Percentiles rank a stretch among this genome's conserved stretches.
phyloP scores from a whole-genome alignment of 768 basidiomycete species.

The Suillus sp. region DNA sequence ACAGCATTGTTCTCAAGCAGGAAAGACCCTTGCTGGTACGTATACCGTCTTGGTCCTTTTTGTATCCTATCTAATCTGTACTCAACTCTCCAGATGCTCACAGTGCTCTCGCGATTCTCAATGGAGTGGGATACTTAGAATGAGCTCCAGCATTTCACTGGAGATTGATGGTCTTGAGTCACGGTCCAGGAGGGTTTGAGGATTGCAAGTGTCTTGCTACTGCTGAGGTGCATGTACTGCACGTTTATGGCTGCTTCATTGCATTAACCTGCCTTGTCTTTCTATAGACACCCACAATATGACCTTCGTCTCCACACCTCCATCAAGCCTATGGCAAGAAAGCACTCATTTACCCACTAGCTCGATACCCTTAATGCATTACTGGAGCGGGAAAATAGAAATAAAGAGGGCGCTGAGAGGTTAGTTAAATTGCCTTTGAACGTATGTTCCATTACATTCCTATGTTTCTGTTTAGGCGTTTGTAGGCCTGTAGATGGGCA shows the following conservation, averaged over 20 bases:
- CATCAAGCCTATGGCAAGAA: background rate
- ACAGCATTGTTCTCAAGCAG: slow-evolving; percentile 91
- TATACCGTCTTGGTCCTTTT: slow-evolving; percentile 3
- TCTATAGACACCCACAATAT: too few species aligned
- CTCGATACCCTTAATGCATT: slow-evolving; percentile 67
- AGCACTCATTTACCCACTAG: slow-evolving; percentile 37
- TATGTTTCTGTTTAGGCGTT: too few species aligned
- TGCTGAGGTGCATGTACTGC: too few species aligned
- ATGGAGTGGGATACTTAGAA: too few species aligned
- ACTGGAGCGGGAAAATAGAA: slow-evolving; percentile 74
- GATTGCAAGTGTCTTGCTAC: too few species aligned
- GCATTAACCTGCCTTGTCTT: too few species aligned
- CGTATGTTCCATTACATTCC: slow-evolving; percentile 33
- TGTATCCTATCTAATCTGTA: slow-evolving; percentile 3
- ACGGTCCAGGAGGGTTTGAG: too few species aligned
- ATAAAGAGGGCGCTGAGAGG: slow-evolving; percentile 92
- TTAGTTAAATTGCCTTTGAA: slow-evolving; percentile 69
- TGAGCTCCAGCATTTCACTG: too few species aligned
- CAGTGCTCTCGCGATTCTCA: slow-evolving; percentile 46
- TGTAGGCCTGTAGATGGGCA: too few species aligned
- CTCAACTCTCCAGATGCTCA: slow-evolving; percentile 69
- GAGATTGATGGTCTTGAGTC: too few species aligned
- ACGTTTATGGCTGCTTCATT: too few species aligned
- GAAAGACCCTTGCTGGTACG: slow-evolving; percentile 85
- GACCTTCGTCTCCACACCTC: too few species aligned